phyloP scores from a whole-genome alignment of 495 filamentous ascomycete species.

The Apiosordaria backusii region DNA sequence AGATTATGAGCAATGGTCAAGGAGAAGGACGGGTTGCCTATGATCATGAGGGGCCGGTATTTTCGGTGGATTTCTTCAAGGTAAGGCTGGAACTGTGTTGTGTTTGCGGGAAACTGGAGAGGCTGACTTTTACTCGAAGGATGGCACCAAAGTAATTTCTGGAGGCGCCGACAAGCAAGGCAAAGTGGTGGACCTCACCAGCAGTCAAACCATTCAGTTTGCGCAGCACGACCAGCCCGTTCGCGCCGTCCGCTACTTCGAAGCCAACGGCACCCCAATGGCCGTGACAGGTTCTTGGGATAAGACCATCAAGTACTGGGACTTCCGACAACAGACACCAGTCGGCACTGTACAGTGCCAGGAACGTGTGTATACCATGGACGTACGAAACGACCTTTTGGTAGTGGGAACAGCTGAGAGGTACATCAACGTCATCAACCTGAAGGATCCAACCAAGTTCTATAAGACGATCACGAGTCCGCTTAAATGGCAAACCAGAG shows the following conservation, averaged over 20 bases:
- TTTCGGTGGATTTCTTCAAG: slow-evolving; percentile 76
- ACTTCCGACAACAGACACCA: slow-evolving; percentile 62
- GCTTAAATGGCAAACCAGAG: slow-evolving; percentile 90
- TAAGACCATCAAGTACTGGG: slow-evolving; percentile 95
- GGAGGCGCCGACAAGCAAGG: slow-evolving; percentile 82
- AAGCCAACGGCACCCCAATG: slow-evolving; percentile 55
- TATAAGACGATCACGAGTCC: slow-evolving; percentile 87
- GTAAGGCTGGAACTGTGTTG: slow-evolving; percentile 45
- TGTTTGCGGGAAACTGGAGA: not conserved
- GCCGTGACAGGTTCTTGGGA: slow-evolving; percentile 93
- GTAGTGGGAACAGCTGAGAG: slow-evolving; percentile 90
- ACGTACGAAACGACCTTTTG: slow-evolving; percentile 74
- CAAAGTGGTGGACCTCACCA: slow-evolving; percentile 69
- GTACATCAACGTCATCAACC: slow-evolving; percentile 86
- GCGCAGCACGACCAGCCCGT: slow-evolving; percentile 80
- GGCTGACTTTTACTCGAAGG: slow-evolving; percentile 34
- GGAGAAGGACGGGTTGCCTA: slow-evolving; percentile 69
- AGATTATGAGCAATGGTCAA: slow-evolving; percentile 66
- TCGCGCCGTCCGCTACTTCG: slow-evolving; percentile 72
- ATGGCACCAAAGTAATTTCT: slow-evolving; percentile 69
- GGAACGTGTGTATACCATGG: slow-evolving; percentile 87
- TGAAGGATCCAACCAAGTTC: slow-evolving; percentile 75
- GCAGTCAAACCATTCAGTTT: slow-evolving; percentile 55
- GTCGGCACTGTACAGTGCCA: slow-evolving; percentile 63
- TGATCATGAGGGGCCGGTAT: slow-evolving; percentile 67